These are phyloP conservation scores for Hanseniaspora lachancei DNA, from an alignment of 805 yeast species.

Conservation along the genomic window DNA sequence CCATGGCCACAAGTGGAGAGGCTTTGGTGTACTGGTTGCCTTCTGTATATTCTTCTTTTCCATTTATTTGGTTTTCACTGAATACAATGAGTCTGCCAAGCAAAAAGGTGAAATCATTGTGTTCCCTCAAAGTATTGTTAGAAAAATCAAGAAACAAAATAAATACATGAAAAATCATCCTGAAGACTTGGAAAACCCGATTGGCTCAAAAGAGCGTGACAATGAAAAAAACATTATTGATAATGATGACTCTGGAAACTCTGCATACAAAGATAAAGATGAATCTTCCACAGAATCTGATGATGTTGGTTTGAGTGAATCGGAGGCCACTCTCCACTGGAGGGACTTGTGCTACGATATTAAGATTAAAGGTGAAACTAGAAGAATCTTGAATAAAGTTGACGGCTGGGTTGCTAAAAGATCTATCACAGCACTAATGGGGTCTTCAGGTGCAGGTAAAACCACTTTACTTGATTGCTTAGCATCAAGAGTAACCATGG, in stretches of 20 bases:
- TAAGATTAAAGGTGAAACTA: slow-evolving; percentile 40
- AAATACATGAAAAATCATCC: slow-evolving; percentile 19
- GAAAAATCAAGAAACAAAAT: slow-evolving; percentile 33
- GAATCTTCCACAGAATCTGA: slow-evolving; percentile 6
- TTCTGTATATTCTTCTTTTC: slow-evolving; percentile 40
- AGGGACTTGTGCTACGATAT: slow-evolving; percentile 54
- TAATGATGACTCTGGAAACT: neutral
- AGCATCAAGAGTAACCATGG: slow-evolving; percentile 50
- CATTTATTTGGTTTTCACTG: slow-evolving; percentile 43
- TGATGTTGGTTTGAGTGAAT: slow-evolving; percentile 17
- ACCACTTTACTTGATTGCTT: slow-evolving; percentile 55
- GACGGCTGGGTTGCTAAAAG: slow-evolving; percentile 72
- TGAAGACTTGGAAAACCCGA: slow-evolving; percentile 18
- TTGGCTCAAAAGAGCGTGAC: slow-evolving; percentile 19
- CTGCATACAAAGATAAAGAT: neutral
- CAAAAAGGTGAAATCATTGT: slow-evolving; percentile 51
- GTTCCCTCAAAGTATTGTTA: slow-evolving; percentile 40
- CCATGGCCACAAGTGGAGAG: slow-evolving; percentile 42
- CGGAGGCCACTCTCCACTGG: slow-evolving; percentile 54
- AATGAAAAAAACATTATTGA: slow-evolving; percentile 11
- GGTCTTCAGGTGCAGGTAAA: slow-evolving; percentile 68
- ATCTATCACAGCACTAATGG: slow-evolving; percentile 59
- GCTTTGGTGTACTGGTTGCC: slow-evolving; percentile 44
- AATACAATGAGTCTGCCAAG: slow-evolving; percentile 46
- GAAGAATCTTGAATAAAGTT: slow-evolving; percentile 45